Evolutionary conservation across 2,329 filamentous ascomycete genomes (phyloP), one percentile per base, ranked within the genome.

Genomic region (Fusarium sp.): DNA sequence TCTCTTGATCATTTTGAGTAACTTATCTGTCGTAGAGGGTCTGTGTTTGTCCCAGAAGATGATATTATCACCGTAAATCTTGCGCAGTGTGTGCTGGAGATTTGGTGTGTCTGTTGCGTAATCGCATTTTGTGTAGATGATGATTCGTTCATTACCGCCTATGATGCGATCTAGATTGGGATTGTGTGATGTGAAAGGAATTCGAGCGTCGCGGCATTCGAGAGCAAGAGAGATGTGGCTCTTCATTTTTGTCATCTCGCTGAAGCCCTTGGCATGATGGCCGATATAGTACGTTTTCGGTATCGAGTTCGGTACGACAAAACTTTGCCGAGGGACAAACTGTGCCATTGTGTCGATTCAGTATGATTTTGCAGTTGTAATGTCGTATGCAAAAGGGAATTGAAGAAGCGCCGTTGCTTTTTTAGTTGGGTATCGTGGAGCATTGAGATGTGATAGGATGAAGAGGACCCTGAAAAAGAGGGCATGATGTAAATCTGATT

Each of bases 201-300:
- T 91, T 53, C 96, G 92, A 80, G 95, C 95, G 85, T 99, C 96
- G 79, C 96, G 93, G 82, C 95, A 98, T 85, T 99, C 96, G 79
- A 99, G 90, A 60, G 99, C 90, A 47, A 98, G 90, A 79, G 95
- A 93, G 77, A 98, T 93, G 71, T 90, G 91, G 33, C 91, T 90
- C 54, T 99, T 88, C 80, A 93, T 88, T 80, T 94, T 93, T 92
- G 98, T 97, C 80, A 93, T 92, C 53, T 88, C 86, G 37, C 97
- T 87, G 44, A 78, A 64, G 21, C 94, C 96, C 15, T 93, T 89
- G 69, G 90, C 90, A 86, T 99, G 96, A 84, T 99, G 96, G 71
- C 96, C 96, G 52, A 98, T 88, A 85, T 94, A 99, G 85, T 98
- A 99, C 67, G 96, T 96, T 74, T 94, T 91, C 43, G 93, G 92